Evolutionary conservation across 306 rosid genomes (phyloP), one percentile per base, ranked within the genome.

Genomic region (Prinsepia uniflora): DNA sequence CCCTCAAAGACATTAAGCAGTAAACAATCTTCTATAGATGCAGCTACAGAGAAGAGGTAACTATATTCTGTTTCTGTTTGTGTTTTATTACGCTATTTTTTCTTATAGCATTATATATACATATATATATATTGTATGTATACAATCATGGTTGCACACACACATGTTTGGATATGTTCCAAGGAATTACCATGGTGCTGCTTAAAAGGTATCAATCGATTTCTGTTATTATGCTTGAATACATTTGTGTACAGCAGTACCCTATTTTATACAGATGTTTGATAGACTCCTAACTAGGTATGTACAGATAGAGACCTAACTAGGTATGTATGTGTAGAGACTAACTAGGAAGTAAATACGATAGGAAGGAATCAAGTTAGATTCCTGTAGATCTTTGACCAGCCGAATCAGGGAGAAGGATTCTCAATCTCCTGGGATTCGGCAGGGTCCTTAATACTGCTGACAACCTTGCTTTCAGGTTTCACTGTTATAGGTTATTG

Each of bases 41-140:
- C 82, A 47, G 86, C 92, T 66, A 54, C 92, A 39, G 82, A 89
- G 87, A 83, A 75, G 83, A 89, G 97, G 99, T 89, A 71, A 77
- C 65, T 67, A 10, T 66, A 40, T 66, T 50, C 30, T 20, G 17
- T 22, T 6, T n/a, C 6, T 30, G 41, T 61, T 39, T 56, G n/a
- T 55, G 19, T 5, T 34, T 55, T 19, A 6, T 20, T 55, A 55
- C 11, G 5, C 7, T 34, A 5, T 52, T 52, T n/a, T n/a, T 44
- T 52, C 36, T n/a, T 6, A n/a, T 20, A 55, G 34, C 39, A 56
- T 56, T 34, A 14, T 42, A 15, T 58, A 10, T 6, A 10, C 62
- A 22, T 22, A 5, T 20, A 57, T 22, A 11, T 11, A 11, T 6
- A 24, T 46, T 56, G 3, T 56, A 0, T 56, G 7, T 57, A 42